phyloP scores from a whole-genome alignment of 441 rosid species.

The Eutrema salsugineum region DNA sequence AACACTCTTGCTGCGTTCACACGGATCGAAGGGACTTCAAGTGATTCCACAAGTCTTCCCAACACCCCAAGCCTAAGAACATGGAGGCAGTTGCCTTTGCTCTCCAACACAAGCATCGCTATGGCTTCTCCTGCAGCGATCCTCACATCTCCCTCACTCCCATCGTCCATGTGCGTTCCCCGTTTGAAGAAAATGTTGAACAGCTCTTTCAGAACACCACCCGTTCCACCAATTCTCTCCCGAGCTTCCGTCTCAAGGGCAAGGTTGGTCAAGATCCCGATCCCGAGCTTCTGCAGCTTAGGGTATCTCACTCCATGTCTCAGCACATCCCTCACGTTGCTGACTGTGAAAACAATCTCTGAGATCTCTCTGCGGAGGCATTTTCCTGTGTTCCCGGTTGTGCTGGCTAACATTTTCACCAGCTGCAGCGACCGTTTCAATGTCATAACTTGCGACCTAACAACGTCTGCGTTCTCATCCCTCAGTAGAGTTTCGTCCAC shows the following conservation, averaged over 20 bases:
- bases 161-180: constrained; percentile 15
- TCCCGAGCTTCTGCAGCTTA: constrained; percentile 58
- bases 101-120: constrained; percentile 75
- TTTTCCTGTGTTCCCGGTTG: constrained; percentile 67
- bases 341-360: constrained; percentile 76
- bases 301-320: constrained; percentile 56
- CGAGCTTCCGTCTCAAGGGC: constrained; percentile 65
- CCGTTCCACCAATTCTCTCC: constrained; percentile 81
- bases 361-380: constrained; percentile 72
- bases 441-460: constrained; percentile 49
- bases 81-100: constrained; percentile 59
- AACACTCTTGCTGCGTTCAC: constrained; percentile 71
- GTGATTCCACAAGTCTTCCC: constrained; percentile 44
- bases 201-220: constrained; percentile 70
- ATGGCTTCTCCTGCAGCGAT: constrained; percentile 79
- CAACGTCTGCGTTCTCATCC: constrained; percentile 39
- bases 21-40: constrained; percentile 48
- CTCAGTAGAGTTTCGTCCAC: constrained; percentile 45
- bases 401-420: constrained; percentile 75
- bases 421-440: constrained; percentile 70
- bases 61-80: constrained; percentile 50
- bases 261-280: constrained; percentile 62
- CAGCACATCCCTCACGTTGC: constrained; percentile 75
- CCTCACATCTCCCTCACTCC: constrained; percentile 42
- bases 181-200: constrained; percentile 60